Percentiles rank a stretch among this genome's conserved stretches.
phyloP scores from a whole-genome alignment of 495 filamentous ascomycete species.

The Penicillium bovifimosum region DNA sequence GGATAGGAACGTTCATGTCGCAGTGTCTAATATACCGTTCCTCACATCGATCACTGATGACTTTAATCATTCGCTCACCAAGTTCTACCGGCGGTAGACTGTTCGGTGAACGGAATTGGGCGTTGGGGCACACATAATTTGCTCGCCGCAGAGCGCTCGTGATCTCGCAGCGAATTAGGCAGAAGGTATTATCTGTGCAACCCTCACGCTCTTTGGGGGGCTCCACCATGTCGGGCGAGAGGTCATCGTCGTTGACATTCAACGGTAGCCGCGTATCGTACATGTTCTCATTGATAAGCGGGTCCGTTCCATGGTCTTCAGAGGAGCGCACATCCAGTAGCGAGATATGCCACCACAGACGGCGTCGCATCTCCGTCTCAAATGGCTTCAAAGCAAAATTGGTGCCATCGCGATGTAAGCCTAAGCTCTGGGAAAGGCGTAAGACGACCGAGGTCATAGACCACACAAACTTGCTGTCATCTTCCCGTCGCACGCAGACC shows the following conservation, averaged over 20 bases:
- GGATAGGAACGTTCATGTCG: conserved; percentile 55
- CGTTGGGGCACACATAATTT: conserved; percentile 27
- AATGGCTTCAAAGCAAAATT: conserved; percentile 69
- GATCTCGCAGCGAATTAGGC: conserved; percentile 64
- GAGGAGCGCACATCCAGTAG: conserved; percentile 70
- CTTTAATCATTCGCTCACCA: conserved; percentile 56
- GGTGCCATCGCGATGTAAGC: conserved; percentile 73
- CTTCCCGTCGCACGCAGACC: conserved; percentile 56
- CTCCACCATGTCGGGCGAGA: conserved; percentile 58
- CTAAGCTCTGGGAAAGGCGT: conserved; percentile 74
- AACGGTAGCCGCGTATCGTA: conserved; percentile 72
- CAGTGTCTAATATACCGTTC: conserved; percentile 47
- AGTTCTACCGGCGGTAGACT: conserved; percentile 38
- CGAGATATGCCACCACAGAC: conserved; percentile 80
- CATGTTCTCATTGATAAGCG: conserved; percentile 59
- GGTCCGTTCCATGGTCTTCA: conserved; percentile 81
- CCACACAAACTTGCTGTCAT: conserved; percentile 63
- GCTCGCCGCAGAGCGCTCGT: conserved; percentile 38
- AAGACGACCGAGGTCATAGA: conserved; percentile 64
- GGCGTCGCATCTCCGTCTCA: conserved; percentile 77
- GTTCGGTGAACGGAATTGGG: conserved; percentile 17
- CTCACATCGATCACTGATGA: conserved; percentile 59
- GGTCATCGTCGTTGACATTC: conserved; percentile 77
- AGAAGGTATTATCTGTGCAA: conserved; percentile 77
- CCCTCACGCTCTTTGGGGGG: conserved; percentile 53